These are phyloP conservation scores for Hibiscus tridactylites DNA, from an alignment of 345 rosid genomes.

Conservation along the genomic window DNA sequence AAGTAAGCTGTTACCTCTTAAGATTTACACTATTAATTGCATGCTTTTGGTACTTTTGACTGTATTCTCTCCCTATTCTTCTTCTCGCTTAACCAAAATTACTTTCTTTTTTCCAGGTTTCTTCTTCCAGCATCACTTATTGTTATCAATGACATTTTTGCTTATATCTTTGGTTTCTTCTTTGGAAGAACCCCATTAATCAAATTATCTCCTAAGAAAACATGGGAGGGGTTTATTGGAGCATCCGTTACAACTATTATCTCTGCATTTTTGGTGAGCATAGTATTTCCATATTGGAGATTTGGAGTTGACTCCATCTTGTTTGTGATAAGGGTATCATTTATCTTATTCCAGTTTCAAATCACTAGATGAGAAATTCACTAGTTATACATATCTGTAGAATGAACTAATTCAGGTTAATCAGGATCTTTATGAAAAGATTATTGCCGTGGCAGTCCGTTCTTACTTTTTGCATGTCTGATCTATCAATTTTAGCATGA, in stretches of 20 bases:
- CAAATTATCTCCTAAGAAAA: conserved; percentile 95
- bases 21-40: neutral
- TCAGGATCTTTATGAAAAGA: neutral
- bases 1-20: neutral
- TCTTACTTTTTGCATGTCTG: neutral
- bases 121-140: conserved; percentile 97
- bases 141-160: conserved; percentile 83
- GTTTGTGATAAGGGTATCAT: neutral
- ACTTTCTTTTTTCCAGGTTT: conserved; percentile 49
- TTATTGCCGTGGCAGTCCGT: neutral
- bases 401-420: neutral
- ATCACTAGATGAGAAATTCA: neutral
- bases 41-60: neutral
- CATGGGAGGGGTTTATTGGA: conserved; percentile 98
- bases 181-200: conserved; percentile 93
- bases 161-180: conserved; percentile 89
- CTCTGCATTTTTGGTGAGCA: conserved; percentile 80
- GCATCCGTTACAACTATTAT: conserved; percentile 84
- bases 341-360: neutral
- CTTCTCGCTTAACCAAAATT: neutral
- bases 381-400: neutral
- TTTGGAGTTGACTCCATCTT: neutral
- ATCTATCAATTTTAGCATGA: neutral
- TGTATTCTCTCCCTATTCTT: neutral
- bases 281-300: neutral